Evolutionary conservation across 192 early-diverging fungal genomes (phyloP).

Genomic region (Coemansia sp.): DNA sequence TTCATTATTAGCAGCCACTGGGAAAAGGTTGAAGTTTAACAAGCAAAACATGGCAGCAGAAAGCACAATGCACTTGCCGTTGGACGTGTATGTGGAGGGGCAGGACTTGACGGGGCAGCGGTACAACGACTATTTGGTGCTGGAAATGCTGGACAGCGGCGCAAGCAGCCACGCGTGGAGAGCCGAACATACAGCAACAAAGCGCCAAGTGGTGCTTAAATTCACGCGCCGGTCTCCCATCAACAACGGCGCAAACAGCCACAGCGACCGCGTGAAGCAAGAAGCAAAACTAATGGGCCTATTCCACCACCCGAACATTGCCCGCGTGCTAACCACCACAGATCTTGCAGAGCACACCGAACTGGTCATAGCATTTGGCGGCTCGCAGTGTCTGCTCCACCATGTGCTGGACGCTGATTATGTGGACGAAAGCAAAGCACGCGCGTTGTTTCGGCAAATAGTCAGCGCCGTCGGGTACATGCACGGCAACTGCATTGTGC

Average conservation of each 20-base stretch:
- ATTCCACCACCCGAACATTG: background rate
- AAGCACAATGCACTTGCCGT: no score
- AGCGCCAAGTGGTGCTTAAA: background rate
- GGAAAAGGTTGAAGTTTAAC: background rate
- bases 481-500: background rate
- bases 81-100: no score
- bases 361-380: background rate
- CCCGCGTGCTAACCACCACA: background rate
- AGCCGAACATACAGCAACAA: no score
- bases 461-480: background rate
- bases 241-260: background rate
- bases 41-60: background rate
- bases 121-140: no score
- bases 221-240: background rate
- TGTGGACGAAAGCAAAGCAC: background rate
- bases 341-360: background rate
- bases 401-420: background rate
- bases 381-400: background rate
- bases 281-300: background rate
- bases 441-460: background rate
- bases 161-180: no score
- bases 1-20: background rate
- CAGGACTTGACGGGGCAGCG: no score
- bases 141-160: no score
- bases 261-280: background rate